Base-by-base conservation (phyloP, 2,329 filamentous ascomycete species). In the Aureobasidium vineae region DNA sequence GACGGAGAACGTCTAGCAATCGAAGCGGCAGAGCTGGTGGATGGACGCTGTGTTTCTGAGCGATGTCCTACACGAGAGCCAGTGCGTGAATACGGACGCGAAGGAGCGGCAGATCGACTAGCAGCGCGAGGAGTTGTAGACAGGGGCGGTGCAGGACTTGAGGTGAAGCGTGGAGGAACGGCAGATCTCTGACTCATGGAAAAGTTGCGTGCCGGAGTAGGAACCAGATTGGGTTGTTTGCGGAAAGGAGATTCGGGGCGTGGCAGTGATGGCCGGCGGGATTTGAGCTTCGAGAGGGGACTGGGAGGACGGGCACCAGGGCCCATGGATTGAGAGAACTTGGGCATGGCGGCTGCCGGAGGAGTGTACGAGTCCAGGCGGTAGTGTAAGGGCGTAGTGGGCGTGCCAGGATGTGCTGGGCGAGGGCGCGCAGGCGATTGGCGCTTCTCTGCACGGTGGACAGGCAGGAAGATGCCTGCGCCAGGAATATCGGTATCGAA, bases 381-480 rank as follows among this genome's bases (percentile, higher is more conserved):
- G 74, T 85, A 85, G 60, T 84, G 82, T 21, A 83, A 83, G 36
- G 86, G 86, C n/a, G 88, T 87, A 2, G 86, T 86, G 5, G 92
- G 90, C 1, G 90, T 92, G 64, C 85, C 81, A 8, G 89, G 85
- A 70, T 85, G 84, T 7, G 83, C 80, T 60, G 80, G 82, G 41
- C 79, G 79, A 43, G 85, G 81, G 36, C 82, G 80, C 16, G 80
- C 78, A 26, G 83, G 82, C 47, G 85, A 86, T 59, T 85, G 85
- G 74, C 86, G 88, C 77, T 85, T 90, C 74, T 85, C 83, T 40
- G 91, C 91, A 76, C 96, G 95, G 76, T 88, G 86, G 19, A 95
- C 81, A 3, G 95, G 95, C 16, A 99, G 84, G 75, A 99, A 99
- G 73, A 99, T 98, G 68, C 95, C 95, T 2, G 95, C 88, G 69